These are phyloP conservation scores for Penicillium sp. DNA, from an alignment of 2,329 filamentous ascomycete species.

Conservation along the genomic window DNA sequence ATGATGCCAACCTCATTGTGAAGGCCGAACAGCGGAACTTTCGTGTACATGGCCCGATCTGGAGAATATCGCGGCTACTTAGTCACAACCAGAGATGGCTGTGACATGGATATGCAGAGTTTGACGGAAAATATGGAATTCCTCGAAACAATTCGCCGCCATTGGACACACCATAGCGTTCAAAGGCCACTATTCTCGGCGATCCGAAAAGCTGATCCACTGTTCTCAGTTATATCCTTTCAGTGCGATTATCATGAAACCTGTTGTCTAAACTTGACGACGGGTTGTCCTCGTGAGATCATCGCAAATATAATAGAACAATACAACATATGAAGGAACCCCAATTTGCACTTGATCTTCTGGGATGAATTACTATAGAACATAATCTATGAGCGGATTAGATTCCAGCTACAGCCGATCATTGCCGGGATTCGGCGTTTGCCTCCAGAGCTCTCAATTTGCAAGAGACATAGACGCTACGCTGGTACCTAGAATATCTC, in stretches of 20 bases:
- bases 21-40: conserved; percentile 16
- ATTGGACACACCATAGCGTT: conserved; percentile 1
- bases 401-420: not conserved
- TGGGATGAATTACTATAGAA: not conserved
- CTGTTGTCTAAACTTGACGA: not conserved
- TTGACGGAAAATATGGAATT: not conserved
- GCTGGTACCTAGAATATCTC: not conserved
- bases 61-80: not conserved
- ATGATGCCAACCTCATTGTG: not conserved
- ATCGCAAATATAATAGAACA: not conserved
- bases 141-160: not conserved
- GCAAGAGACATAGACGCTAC: not conserved
- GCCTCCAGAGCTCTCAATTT: not conserved
- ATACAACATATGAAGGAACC: too few relatives aligned
- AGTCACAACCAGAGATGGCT: not conserved
- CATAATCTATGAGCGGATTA: not conserved
- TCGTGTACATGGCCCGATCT: conserved; percentile 2
- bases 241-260: not conserved
- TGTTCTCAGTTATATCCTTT: not conserved
- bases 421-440: not conserved
- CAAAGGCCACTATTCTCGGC: not conserved
- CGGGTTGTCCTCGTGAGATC: not conserved
- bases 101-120: not conserved
- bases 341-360: not conserved
- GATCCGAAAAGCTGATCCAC: conserved; percentile 1